Conservation (phyloP, 495 filamentous ascomycete genomes). For the Trichoderma virens region DNA sequence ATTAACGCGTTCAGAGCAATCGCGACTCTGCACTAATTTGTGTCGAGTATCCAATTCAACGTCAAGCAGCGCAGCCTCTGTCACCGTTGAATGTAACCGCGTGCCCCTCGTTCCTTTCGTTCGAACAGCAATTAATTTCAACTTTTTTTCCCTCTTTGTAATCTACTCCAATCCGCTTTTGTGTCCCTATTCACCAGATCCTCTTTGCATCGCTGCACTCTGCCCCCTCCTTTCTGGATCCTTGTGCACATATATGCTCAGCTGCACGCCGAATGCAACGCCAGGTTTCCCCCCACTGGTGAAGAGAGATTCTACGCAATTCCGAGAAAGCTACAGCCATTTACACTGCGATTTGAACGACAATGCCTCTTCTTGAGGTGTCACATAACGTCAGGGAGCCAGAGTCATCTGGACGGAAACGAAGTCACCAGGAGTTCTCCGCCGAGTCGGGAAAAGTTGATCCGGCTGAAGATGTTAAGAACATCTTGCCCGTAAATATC, state of each 20-base stretch:
- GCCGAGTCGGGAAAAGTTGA: conserved; percentile 12
- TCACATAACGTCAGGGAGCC: conserved; percentile 29
- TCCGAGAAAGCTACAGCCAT: not conserved
- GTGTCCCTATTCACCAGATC: too few relatives aligned
- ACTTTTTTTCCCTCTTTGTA: too few relatives aligned
- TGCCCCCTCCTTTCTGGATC: not conserved
- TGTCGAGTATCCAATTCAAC: not conserved
- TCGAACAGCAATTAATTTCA: not conserved
- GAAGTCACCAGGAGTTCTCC: conserved; percentile 29
- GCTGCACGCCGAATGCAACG: not conserved
- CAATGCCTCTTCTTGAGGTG: conserved; percentile 32
- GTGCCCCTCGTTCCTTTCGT: not conserved
- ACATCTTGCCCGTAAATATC: conserved; percentile 2
- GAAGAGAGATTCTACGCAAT: not conserved
- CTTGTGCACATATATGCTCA: not conserved
- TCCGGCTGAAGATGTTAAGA: not conserved
- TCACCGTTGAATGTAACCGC: not conserved
- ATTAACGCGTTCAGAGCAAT: not conserved
- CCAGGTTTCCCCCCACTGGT: not conserved
- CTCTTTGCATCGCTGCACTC: not conserved
- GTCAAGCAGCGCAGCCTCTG: not conserved
- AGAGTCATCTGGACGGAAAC: conserved; percentile 24
- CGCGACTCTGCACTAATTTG: not conserved
- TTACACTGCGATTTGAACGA: not conserved
- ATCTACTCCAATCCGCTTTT: too few relatives aligned